Percentiles rank a stretch among this genome's conserved stretches.
phyloP scores from a whole-genome alignment of 228 moss, liverwort and hornwort species.

The Sphagnum magellanicum region DNA sequence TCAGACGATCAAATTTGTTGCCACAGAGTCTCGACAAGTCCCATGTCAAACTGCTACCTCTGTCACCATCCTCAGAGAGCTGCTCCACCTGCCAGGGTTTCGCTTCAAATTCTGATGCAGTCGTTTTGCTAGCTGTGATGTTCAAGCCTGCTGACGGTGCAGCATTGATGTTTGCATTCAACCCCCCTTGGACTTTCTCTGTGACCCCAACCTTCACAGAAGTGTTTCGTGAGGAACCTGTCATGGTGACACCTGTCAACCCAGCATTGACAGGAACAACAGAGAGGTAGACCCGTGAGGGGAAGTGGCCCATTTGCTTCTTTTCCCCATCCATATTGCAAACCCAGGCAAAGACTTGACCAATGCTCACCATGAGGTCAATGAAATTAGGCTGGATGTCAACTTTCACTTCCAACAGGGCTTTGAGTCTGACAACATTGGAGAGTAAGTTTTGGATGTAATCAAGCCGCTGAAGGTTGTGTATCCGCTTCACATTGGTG shows the following conservation, averaged over 20 bases:
- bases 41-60: constrained; percentile 53
- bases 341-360: constrained; percentile 34
- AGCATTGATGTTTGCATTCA: constrained; percentile 13
- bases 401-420: constrained; percentile 37
- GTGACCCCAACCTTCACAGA: constrained; percentile 29
- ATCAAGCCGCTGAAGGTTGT: constrained; percentile 18
- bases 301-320: constrained; percentile 30
- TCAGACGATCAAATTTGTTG: constrained; percentile 29
- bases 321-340: constrained; percentile 35
- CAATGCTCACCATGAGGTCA: constrained; percentile 24
- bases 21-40: constrained; percentile 28
- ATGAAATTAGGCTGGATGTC: constrained; percentile 27
- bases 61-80: constrained; percentile 35
- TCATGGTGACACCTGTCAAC: constrained; percentile 27
- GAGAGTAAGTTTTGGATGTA: constrained; percentile 38
- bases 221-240: constrained; percentile 30
- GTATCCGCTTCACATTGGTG: constrained; percentile 5
- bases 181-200: constrained; percentile 26
- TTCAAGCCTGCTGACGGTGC: constrained; percentile 23
- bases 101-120: constrained; percentile 22
- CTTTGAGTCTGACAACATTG: constrained; percentile 38
- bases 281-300: constrained; percentile 22
- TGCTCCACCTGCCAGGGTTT: constrained; percentile 59
- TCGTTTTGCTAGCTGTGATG: constrained; percentile 14
- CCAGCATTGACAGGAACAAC: constrained; percentile 21